Conservation (phyloP, 1,139 yeast genomes). For the Saccharomyces hybrid region DNA sequence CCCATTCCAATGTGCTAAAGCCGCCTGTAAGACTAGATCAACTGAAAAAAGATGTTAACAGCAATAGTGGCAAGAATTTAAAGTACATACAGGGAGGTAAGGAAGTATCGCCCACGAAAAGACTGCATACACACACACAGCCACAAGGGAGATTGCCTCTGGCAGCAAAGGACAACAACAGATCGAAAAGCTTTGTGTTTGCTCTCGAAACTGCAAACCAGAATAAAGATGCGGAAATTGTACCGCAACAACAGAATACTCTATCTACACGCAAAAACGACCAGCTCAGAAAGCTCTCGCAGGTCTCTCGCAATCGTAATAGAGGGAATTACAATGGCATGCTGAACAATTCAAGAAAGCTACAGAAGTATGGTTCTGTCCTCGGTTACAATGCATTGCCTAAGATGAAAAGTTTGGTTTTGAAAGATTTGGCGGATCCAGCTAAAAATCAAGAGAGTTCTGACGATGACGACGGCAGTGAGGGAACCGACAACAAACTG, state of each 20-base stretch:
- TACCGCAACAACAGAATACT: slow-evolving; percentile 3
- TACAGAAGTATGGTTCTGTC: slow-evolving; percentile 32
- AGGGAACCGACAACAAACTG: slow-evolving; percentile 18
- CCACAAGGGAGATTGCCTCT: slow-evolving; percentile 22
- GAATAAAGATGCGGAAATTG: slow-evolving; percentile 1
- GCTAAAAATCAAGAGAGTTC: slow-evolving; percentile 11
- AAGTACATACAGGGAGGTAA: slow-evolving; percentile 5
- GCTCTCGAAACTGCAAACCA: neutral
- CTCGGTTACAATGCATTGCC: slow-evolving; percentile 20
- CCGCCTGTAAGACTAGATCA: slow-evolving; percentile 1
- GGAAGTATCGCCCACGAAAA: slow-evolving; percentile 11
- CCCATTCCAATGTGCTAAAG: slow-evolving; percentile 15
- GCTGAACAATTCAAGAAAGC: slow-evolving; percentile 20
- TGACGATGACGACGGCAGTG: slow-evolving; percentile 19
- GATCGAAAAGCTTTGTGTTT: slow-evolving; percentile 10
- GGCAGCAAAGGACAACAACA: slow-evolving; percentile 29
- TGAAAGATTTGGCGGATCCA: slow-evolving; percentile 24
- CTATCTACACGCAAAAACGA: neutral
- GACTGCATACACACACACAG: slow-evolving; percentile 1
- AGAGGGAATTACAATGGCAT: slow-evolving; percentile 8
- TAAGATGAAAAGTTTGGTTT: slow-evolving; percentile 27
- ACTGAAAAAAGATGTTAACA: slow-evolving; percentile 2
- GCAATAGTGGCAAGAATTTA: slow-evolving; percentile 1
- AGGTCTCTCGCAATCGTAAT: slow-evolving; percentile 1
- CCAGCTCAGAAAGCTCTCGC: neutral